These are phyloP conservation scores for Phlyctochytrium planicorne DNA, from an alignment of 192 early-diverging fungal genomes.

Conservation along the genomic window DNA sequence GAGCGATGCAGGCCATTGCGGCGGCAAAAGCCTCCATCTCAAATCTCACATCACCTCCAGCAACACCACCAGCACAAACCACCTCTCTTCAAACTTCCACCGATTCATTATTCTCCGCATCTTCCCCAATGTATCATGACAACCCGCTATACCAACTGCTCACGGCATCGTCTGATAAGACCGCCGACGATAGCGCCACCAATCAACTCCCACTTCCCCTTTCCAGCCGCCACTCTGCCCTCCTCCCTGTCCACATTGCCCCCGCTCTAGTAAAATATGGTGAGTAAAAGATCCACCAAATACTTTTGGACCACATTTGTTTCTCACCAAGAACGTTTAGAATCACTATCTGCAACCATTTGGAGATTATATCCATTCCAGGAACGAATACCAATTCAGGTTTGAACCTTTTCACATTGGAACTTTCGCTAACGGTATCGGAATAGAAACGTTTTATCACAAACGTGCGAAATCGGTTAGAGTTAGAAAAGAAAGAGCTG, in stretches of 20 bases:
- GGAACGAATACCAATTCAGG: constrained; percentile 3
- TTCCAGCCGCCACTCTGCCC: neutral
- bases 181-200: neutral
- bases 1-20: too few species aligned
- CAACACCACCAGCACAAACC: too few species aligned
- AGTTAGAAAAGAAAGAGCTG: constrained; percentile 32
- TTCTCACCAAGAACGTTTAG: too few species aligned
- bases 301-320: neutral
- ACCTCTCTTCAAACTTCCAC: neutral
- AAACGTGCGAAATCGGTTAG: constrained; percentile 20
- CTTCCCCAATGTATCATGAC: too few species aligned
- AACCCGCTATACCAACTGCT: too few species aligned
- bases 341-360: neutral
- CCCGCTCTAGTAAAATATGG: constrained; percentile 4
- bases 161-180: neutral
- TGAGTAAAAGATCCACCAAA: neutral
- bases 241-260: neutral
- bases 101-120: neutral
- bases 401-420: neutral
- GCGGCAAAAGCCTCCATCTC: neutral
- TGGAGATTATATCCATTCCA: neutral
- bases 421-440: neutral
- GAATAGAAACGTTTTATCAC: constrained; percentile 27
- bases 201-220: neutral
- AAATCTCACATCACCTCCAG: neutral